Percentiles rank a stretch among this genome's conserved stretches.
Evolutionary conservation across 257 asterid species (phyloP).

Genomic region (Jacaranda copaia): DNA sequence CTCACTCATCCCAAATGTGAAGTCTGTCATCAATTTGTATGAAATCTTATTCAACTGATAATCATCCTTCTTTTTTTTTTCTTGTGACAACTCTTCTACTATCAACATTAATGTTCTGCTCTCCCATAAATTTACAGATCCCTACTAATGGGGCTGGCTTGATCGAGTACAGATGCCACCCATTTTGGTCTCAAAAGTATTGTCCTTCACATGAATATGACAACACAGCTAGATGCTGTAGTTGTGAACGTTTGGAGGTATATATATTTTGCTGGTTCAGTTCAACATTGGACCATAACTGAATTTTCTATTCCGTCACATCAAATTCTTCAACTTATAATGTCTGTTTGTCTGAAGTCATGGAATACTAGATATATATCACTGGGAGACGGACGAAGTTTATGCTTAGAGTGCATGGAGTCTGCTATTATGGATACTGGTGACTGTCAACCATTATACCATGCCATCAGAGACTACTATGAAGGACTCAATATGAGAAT

Average conservation of each 20-base stretch:
- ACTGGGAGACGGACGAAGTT: conserved; percentile 75
- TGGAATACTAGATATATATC: conserved; percentile 61
- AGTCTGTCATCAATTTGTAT: conserved; percentile 77
- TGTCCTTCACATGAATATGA: conserved; percentile 78
- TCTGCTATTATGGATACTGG: conserved; percentile 83
- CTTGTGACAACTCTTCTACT: not conserved
- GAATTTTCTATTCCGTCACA: not conserved
- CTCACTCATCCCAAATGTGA: conserved; percentile 79
- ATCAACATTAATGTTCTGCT: not conserved
- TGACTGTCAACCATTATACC: conserved; percentile 78
- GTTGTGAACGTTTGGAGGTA: conserved; percentile 86
- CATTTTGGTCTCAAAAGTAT: conserved; percentile 79
- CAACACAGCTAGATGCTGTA: conserved; percentile 69
- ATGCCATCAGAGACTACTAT: conserved; percentile 70
- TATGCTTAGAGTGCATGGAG: conserved; percentile 85
- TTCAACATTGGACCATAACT: not conserved
- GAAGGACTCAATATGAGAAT: conserved; percentile 85
- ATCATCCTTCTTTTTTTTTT: not conserved
- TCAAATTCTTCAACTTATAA: not conserved
- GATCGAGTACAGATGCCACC: conserved; percentile 83
- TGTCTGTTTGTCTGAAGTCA: conserved; percentile 43
- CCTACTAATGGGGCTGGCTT: conserved; percentile 68
- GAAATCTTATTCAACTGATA: conserved; percentile 24
- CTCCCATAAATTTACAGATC: conserved; percentile 50
- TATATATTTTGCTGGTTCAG: too few relatives aligned